phyloP scores from a whole-genome alignment of 148 eudicot genomes.

The Heliosperma pusillum region DNA sequence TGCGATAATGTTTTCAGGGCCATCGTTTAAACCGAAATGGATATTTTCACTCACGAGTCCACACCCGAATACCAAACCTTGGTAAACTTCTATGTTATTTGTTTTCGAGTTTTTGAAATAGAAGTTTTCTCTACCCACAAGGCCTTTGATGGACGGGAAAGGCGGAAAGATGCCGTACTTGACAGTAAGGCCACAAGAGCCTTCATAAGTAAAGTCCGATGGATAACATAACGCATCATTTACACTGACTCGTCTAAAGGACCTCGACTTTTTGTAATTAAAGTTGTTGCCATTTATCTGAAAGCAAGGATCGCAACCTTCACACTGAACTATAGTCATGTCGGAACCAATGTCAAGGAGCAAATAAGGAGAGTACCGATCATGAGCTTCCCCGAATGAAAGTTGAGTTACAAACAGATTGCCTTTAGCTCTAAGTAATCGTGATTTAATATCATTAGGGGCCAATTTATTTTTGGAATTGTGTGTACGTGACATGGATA shows the following conservation, averaged over 20 bases:
- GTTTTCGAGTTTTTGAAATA: background rate
- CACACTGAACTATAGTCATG: constrained; percentile 16
- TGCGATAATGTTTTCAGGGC: background rate
- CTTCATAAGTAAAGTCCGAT: background rate
- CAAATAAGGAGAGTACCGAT: background rate
- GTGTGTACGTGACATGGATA: constrained; percentile 13
- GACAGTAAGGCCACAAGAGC: constrained; percentile 1
- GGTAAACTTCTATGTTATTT: background rate
- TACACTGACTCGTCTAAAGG: background rate
- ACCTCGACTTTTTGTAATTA: background rate
- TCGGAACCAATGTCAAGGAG: constrained; percentile 15
- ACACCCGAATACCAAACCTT: constrained; percentile 13
- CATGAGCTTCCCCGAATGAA: background rate
- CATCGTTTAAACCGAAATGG: background rate
- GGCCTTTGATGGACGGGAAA: background rate
- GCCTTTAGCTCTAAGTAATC: background rate
- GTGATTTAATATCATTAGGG: background rate
- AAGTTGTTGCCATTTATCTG: background rate
- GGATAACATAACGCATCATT: constrained; percentile 6
- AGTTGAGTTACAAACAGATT: background rate
- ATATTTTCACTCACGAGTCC: background rate
- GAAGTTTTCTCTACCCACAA: constrained; percentile 9
- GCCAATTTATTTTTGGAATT: background rate
- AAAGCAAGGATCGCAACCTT: constrained; percentile 18
- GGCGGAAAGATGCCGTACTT: background rate